phyloP scores from a whole-genome alignment of 768 basidiomycete species.

The Mycena sanguinolenta region DNA sequence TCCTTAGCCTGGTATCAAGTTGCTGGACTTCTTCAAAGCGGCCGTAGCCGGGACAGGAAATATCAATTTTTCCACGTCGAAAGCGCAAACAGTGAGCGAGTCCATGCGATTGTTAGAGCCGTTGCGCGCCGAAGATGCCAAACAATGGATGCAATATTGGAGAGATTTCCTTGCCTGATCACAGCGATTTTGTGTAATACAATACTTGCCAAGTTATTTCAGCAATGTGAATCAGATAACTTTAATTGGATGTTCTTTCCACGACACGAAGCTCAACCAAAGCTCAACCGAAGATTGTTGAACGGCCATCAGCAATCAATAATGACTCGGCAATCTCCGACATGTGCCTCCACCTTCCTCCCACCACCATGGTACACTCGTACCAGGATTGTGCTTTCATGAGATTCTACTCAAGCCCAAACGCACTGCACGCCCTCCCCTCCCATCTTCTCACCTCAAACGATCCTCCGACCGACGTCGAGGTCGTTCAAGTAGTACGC shows the following conservation, averaged over 20 bases:
- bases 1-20: conserved; percentile 5
- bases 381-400: neutral
- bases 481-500: neutral
- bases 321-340: too few species aligned
- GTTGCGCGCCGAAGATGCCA: conserved; percentile 5
- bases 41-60: neutral
- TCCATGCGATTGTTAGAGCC: conserved; percentile 4
- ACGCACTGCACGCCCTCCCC: neutral
- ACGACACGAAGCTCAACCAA: too few species aligned
- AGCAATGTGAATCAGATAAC: too few species aligned
- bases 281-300: too few species aligned
- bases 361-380: too few species aligned
- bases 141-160: conserved; percentile 24
- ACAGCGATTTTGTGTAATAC: too few species aligned
- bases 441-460: conserved; percentile 12
- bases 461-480: conserved; percentile 11
- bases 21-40: conserved; percentile 8
- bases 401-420: neutral
- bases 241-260: too few species aligned
- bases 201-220: too few species aligned
- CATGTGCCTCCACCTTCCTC: neutral
- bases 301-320: too few species aligned
- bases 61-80: conserved; percentile 8
- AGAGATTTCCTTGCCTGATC: conserved; percentile 9
- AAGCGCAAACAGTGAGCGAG: conserved; percentile 12